Evolutionary conservation across 2,329 filamentous ascomycete genomes (phyloP).

Genomic region (Cercospora sp.): DNA sequence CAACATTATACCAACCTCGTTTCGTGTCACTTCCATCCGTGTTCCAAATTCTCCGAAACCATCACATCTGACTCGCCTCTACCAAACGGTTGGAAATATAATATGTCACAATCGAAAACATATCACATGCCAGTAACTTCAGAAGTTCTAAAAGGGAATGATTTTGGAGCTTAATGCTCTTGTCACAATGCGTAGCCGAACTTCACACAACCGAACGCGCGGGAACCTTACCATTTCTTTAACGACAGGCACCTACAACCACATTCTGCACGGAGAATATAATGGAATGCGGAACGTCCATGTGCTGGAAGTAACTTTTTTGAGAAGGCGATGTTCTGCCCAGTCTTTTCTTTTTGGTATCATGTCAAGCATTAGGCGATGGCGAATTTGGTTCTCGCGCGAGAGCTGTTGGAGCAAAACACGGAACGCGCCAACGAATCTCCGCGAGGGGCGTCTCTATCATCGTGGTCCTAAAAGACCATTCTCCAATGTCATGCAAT

Average conservation of each 20-base stretch:
- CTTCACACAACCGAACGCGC: no score
- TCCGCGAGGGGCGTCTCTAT: neutral
- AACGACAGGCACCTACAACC: neutral
- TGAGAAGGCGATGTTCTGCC: neutral
- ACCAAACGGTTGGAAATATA: neutral
- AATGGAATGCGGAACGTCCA: neutral
- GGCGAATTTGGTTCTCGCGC: neutral
- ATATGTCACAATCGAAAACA: neutral
- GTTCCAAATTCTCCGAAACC: neutral
- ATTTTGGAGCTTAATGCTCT: neutral
- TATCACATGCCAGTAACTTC: neutral
- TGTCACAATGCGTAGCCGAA: no score
- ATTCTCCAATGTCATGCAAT: neutral
- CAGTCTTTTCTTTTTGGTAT: neutral
- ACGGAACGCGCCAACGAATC: neutral
- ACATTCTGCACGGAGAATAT: neutral
- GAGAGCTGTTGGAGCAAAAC: neutral
- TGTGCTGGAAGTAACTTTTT: neutral
- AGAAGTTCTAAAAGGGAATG: neutral
- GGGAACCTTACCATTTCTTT: no score
- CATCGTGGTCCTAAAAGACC: neutral
- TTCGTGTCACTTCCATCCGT: neutral
- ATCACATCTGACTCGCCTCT: neutral
- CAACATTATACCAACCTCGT: neutral
- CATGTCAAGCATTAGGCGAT: neutral